A percentile compares a stretch with the other conserved stretches of the same genome.
Evolutionary conservation across 371 early-diverging fungal genomes (phyloP).

Genomic region (Mucor irregularis): DNA sequence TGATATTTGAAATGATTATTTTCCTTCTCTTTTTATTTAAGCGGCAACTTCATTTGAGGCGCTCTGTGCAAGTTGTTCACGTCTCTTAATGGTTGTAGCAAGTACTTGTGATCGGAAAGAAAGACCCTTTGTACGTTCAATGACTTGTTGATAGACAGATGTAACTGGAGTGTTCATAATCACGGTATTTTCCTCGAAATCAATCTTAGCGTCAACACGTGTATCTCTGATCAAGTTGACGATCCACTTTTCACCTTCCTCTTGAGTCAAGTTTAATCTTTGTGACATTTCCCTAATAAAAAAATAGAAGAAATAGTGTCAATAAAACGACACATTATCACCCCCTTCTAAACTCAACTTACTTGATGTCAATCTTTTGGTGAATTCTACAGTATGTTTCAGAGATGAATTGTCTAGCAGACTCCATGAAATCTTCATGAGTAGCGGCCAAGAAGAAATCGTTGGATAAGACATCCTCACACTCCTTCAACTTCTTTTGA

Average conservation of each 20-base stretch:
- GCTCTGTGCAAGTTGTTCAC: constrained; percentile 52
- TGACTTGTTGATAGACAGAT: constrained; percentile 91
- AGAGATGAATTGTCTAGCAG: constrained; percentile 89
- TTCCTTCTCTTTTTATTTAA: constrained; percentile 11
- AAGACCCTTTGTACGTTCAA: constrained; percentile 88
- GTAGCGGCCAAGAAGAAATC: constrained; percentile 89
- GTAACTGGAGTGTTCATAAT: constrained; percentile 86
- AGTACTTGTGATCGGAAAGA: constrained; percentile 89
- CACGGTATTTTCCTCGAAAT: constrained; percentile 90
- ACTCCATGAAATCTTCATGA: constrained; percentile 89
- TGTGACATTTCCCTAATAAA: constrained; percentile 69
- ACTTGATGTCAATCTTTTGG: constrained; percentile 84
- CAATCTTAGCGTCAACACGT: constrained; percentile 95
- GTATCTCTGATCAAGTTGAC: constrained; percentile 94
- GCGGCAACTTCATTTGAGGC: constrained; percentile 19
- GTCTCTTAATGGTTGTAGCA: constrained; percentile 89
- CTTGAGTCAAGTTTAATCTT: constrained; percentile 82
- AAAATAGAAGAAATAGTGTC: too few relatives aligned
- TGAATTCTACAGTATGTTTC: constrained; percentile 96
- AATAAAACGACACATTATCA: neutral
- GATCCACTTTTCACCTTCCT: constrained; percentile 96
- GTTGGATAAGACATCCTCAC: constrained; percentile 80
- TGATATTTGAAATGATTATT: too few relatives aligned
- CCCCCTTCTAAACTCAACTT: too few relatives aligned
- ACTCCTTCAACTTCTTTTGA: constrained; percentile 83